These are phyloP conservation scores for maize (Zea mays) DNA, from an alignment of 176 grass and related monocot species.

Conservation along the genomic window DNA sequence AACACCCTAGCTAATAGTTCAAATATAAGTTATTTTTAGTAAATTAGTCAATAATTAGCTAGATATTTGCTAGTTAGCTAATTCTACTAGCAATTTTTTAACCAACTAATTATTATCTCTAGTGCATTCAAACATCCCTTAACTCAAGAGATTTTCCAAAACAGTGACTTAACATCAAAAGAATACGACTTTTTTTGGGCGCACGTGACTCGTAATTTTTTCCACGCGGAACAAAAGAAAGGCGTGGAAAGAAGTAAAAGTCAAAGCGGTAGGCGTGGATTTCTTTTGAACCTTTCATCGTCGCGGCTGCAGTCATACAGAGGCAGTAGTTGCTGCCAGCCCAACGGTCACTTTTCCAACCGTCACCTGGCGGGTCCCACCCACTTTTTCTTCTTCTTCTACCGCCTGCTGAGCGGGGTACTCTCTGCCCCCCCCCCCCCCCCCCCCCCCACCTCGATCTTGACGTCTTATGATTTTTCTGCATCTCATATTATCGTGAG, in stretches of 20 bases:
- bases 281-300: conserved; percentile 24
- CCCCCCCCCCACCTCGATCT: neutral
- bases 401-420: neutral
- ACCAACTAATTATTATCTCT: no score
- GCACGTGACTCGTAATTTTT: conserved; percentile 29
- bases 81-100: no score
- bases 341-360: conserved; percentile 43
- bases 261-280: conserved; percentile 20
- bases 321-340: conserved; percentile 26
- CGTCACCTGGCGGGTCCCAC: neutral
- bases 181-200: neutral
- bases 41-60: no score
- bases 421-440: no score
- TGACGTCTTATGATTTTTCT: no score
- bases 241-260: neutral
- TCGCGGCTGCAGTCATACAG: neutral
- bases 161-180: no score
- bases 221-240: neutral
- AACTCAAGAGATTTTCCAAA: no score
- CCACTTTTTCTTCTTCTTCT: no score
- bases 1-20: no score
- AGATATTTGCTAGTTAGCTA: no score
- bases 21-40: no score
- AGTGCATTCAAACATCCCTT: no score
- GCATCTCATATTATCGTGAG: conserved; percentile 1